Evolutionary conservation across 73 alveolate genomes (phyloP), one percentile per base, ranked within the genome.

Genomic region (Symbiodinium pilosum): DNA sequence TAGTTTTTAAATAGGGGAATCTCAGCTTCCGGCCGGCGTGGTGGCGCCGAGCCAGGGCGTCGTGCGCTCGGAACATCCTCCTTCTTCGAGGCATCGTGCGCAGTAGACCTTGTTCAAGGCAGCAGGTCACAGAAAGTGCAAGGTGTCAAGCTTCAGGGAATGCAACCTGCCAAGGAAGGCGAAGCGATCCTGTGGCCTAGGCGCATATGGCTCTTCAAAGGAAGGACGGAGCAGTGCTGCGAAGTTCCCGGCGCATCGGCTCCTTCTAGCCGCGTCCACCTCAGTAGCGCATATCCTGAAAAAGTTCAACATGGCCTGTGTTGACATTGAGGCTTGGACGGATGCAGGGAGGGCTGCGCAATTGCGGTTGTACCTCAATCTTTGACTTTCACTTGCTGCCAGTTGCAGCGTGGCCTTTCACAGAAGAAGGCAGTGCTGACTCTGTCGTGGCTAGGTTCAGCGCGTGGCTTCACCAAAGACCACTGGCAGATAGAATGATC

Each of bases 401-500:
- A n/a, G n/a, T n/a, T n/a, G n/a, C n/a, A n/a, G n/a, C n/a, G n/a
- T n/a, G n/a, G n/a, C n/a, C n/a, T n/a, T n/a, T n/a, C n/a, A n/a
- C n/a, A n/a, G n/a, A n/a, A n/a, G n/a, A n/a, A n/a, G n/a, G n/a
- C n/a, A n/a, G n/a, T n/a, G n/a, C n/a, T n/a, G n/a, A n/a, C n/a
- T n/a, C n/a, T n/a, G n/a, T n/a, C 73, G 20, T 54, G 4, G 16
- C 81, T 64, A 28, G 81, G 81, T 64, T 38, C 41, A 30, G 38
- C 41, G 30, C 81, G 81, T 18, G 81, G 81, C 81, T 64, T 64
- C 38, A 64, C 39, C 47, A 93, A 32, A 36, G 98, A 77, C 98
- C 98, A 93, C 69, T 93, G 98, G 84, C 91, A 77, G 47, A 93
- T 77, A 85, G 98, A 93, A 20, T 93, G 98, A 38, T 93, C 98